Conservation (phyloP, 805 yeast species). For the Candida xiaguanensis region DNA sequence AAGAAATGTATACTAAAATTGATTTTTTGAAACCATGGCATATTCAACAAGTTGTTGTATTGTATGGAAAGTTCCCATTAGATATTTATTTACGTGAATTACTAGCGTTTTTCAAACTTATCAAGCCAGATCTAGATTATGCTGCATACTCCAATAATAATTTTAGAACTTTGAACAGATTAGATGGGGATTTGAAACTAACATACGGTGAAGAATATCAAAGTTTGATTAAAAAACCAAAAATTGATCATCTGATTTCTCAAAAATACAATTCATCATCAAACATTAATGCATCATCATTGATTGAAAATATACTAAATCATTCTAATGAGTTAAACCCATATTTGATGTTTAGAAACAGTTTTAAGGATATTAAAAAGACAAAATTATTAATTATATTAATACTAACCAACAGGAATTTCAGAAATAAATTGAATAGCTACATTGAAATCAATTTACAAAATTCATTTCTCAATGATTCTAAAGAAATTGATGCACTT, state of each 20-base stretch:
- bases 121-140: constrained; percentile 17
- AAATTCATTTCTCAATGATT: not conserved
- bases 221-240: not conserved
- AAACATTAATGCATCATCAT: not conserved
- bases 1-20: constrained; percentile 7
- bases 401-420: not conserved
- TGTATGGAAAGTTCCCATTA: constrained; percentile 26
- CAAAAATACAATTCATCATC: too few species aligned
- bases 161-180: constrained; percentile 3
- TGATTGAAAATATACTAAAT: constrained; percentile 1
- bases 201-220: constrained; percentile 2
- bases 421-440: not conserved
- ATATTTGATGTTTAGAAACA: constrained; percentile 7
- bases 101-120: constrained; percentile 17
- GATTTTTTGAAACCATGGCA: constrained; percentile 25
- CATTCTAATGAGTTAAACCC: constrained; percentile 5
- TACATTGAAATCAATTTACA: not conserved
- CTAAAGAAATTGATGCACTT: constrained; percentile 12
- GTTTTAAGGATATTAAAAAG: not conserved
- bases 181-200: not conserved
- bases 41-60: constrained; percentile 23
- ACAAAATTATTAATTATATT: not conserved
- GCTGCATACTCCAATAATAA: constrained; percentile 6
- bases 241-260: too few species aligned
- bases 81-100: constrained; percentile 24